Evolutionary conservation across 768 basidiomycete genomes (phyloP), one percentile per base, ranked within the genome.

Genomic region (Lenzites betulinus): DNA sequence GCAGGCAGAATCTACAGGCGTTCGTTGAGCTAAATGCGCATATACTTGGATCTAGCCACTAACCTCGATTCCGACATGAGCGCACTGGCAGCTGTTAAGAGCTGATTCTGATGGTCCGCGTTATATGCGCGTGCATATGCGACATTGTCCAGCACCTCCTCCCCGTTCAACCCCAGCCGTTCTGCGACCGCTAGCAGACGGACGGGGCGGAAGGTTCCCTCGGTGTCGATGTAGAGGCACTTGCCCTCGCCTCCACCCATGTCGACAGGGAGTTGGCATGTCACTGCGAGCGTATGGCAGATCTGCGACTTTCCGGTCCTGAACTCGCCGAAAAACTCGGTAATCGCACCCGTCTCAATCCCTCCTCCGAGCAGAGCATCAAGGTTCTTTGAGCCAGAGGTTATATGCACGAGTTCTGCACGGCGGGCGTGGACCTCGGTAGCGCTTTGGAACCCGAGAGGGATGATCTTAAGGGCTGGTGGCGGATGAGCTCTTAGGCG

Each of bases 191-290:
- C 94, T 38, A 98, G 83, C 46, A 98, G 80, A 54, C 97, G 90
- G 42, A 92, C 92, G 22, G 97, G 97, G 67, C 97, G 94, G 80
- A 99, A 99, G 9, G 97, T 99, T 26, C 96, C 96, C 71, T 99
- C 97, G 0, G 97, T 98, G 73, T 99, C 97, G 75, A 99, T 98
- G 75, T 97, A 99, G 46, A 99, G 79, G 70, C 96, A 98, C 76
- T 99, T 99, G 39, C 97, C 97, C 76, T 99, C 97, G 13, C 97
- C 97, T 16, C 97, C 97, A 20, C 97, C 96, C 95, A 98, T 98
- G 68, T 85, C 89, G 43, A 95, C 90, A 1, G 97, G 97, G 15
- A 98, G 83, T 77, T 98, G 96, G 71, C 97, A 99, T 5, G 97
- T 98, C 12, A 98, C 97, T 3, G 97, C 95, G 47, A 99, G 86